phyloP scores from a whole-genome alignment of 2,329 filamentous ascomycete genomes.

The Colletotrichum incanum region DNA sequence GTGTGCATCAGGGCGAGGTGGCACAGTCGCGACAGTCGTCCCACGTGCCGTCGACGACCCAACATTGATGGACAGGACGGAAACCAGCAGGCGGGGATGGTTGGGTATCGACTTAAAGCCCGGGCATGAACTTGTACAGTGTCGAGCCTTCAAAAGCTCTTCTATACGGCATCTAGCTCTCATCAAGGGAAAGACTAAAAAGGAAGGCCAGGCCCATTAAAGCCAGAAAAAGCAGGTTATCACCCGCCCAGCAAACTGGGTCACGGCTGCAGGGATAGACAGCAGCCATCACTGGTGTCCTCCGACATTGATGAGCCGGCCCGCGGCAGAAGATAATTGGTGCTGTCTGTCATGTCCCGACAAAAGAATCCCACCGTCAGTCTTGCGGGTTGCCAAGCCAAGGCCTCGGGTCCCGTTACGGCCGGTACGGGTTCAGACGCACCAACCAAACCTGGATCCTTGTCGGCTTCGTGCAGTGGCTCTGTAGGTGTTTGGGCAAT shows the following conservation, averaged over 20 bases:
- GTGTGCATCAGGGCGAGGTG: neutral
- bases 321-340: neutral
- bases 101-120: neutral
- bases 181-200: neutral
- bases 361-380: neutral
- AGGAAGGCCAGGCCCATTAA: neutral
- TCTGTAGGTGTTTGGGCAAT: neutral
- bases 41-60: neutral
- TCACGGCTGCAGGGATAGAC: neutral
- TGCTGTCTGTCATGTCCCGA: neutral
- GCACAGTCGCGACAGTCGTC: neutral
- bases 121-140: neutral
- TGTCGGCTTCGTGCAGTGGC: slow-evolving; percentile 13
- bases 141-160: neutral
- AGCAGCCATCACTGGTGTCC: neutral
- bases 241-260: neutral
- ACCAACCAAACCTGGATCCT: neutral
- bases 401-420: slow-evolving; percentile 9
- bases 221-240: neutral
- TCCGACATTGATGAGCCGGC: neutral
- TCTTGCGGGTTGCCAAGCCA: slow-evolving; percentile 20
- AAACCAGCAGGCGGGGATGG: neutral
- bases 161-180: neutral
- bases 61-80: neutral
- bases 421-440: slow-evolving; percentile 8